Percentiles rank a stretch among this genome's conserved stretches.
phyloP scores from a whole-genome alignment of 441 rosid species.

The Gossypium davidsonii region DNA sequence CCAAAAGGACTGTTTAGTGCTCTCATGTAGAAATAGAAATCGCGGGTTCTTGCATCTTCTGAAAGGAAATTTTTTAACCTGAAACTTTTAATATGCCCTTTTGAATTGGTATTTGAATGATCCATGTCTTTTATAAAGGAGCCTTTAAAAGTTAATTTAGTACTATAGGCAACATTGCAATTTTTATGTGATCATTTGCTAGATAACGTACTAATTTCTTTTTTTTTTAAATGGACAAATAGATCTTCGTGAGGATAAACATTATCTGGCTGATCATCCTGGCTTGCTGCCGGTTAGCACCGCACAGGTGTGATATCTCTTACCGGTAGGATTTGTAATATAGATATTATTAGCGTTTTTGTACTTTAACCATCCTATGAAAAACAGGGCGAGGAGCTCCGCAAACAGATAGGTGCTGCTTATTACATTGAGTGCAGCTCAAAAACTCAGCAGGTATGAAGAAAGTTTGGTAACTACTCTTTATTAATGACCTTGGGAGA shows the following conservation, averaged over 20 bases:
- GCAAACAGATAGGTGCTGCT: conserved; percentile 85
- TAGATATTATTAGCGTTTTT: conserved; percentile 9
- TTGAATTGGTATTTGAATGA: not conserved
- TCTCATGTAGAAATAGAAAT: not conserved
- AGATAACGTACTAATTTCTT: conserved; percentile 13
- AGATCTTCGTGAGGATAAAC: conserved; percentile 98
- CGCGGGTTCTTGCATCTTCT: not conserved
- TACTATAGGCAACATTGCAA: not conserved
- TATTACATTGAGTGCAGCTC: conserved; percentile 97
- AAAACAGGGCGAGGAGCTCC: conserved; percentile 89
- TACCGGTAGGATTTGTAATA: conserved; percentile 14
- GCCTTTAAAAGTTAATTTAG: not conserved
- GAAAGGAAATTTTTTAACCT: not conserved
- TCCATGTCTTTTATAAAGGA: not conserved
- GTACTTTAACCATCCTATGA: not conserved
- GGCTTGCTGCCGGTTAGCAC: conserved; percentile 89
- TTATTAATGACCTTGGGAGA: not conserved
- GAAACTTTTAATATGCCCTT: not conserved
- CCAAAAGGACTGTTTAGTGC: not conserved
- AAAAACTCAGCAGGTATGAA: conserved; percentile 85
- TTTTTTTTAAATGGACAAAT: conserved; percentile 18
- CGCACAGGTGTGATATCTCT: conserved; percentile 56
- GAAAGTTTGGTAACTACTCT: conserved; percentile 4
- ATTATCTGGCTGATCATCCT: conserved; percentile 94
- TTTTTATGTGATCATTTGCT: not conserved